Percentiles rank a stretch among this genome's conserved stretches.
Evolutionary conservation across 805 yeast species (phyloP).

Genomic region (Teunomyces barrocoloradensis): DNA sequence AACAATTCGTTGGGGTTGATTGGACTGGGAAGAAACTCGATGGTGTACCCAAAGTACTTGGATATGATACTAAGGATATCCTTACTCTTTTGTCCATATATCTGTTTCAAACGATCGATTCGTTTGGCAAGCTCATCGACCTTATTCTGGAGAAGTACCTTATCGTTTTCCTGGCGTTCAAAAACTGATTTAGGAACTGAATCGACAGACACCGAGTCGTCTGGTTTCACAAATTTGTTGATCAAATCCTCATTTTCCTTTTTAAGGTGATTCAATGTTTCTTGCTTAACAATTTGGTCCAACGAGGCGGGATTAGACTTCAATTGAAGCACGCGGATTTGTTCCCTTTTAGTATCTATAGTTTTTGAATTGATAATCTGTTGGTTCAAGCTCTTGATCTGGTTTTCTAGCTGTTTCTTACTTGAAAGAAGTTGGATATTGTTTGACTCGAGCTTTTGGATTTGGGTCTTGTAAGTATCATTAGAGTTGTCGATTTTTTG

Average conservation of each 20-base stretch:
- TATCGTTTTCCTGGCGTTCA: slow-evolving; percentile 59
- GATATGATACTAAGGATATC: slow-evolving; percentile 69
- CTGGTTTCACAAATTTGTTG: slow-evolving; percentile 17
- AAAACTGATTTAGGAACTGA: slow-evolving; percentile 60
- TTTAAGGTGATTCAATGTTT: slow-evolving; percentile 48
- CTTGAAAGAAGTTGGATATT: slow-evolving; percentile 37
- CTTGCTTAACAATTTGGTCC: slow-evolving; percentile 60
- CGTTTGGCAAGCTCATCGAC: slow-evolving; percentile 51
- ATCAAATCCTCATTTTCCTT: slow-evolving; percentile 60
- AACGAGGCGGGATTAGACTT: slow-evolving; percentile 61
- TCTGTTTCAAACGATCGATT: slow-evolving; percentile 51
- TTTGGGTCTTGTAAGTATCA: slow-evolving; percentile 15
- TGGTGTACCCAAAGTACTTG: slow-evolving; percentile 65
- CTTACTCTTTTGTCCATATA: slow-evolving; percentile 62
- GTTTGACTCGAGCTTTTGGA: slow-evolving; percentile 36
- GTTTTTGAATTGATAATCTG: slow-evolving; percentile 28
- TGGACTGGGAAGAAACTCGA: slow-evolving; percentile 58
- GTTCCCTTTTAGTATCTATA: slow-evolving; percentile 18
- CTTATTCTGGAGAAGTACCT: slow-evolving; percentile 44
- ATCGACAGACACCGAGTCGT: slow-evolving; percentile 14
- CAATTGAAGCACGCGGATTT: slow-evolving; percentile 55
- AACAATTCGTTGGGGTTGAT: slow-evolving; percentile 45
- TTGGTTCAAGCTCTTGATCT: slow-evolving; percentile 32
- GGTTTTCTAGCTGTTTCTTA: slow-evolving; percentile 34
- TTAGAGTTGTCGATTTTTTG: slow-evolving; percentile 23